These are phyloP conservation scores for Tricholoma flavovirens DNA, from an alignment of 768 basidiomycete genomes.

Conservation along the genomic window DNA sequence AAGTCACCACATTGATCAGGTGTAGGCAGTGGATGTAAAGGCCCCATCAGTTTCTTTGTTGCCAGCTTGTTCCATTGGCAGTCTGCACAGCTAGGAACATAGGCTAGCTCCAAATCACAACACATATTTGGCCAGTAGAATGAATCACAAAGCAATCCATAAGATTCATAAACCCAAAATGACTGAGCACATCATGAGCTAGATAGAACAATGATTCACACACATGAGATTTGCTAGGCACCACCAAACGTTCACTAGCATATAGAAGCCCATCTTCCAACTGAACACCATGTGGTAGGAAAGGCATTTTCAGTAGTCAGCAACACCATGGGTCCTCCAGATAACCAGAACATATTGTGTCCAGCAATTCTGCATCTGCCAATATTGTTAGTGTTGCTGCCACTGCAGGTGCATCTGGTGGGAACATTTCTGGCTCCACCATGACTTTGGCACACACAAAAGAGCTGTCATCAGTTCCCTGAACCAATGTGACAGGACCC, in stretches of 20 bases:
- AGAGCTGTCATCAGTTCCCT: not conserved
- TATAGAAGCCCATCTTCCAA: not conserved
- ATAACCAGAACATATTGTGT: not conserved
- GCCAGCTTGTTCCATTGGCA: too few species aligned
- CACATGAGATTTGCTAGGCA: not conserved
- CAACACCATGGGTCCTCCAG: not conserved
- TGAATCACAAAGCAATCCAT: constrained; percentile 29
- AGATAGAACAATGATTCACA: too few species aligned
- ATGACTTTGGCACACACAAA: not conserved
- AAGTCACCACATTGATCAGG: too few species aligned
- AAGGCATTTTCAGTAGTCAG: not conserved
- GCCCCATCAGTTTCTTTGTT: too few species aligned
- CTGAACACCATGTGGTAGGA: constrained; percentile 8
- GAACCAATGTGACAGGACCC: not conserved
- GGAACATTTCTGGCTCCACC: not conserved
- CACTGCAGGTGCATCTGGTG: constrained; percentile 9
- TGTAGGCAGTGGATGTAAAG: too few species aligned
- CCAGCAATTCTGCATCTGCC: not conserved
- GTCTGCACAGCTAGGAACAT: constrained; percentile 9
- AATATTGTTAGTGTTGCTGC: not conserved
- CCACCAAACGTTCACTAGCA: not conserved
- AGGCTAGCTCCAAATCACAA: not conserved
- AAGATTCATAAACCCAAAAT: not conserved
- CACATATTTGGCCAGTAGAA: too few species aligned
- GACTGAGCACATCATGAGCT: too few species aligned